Base-by-base conservation (phyloP, 352 stramenopile genomes). In the Pythium oligandrum region DNA sequence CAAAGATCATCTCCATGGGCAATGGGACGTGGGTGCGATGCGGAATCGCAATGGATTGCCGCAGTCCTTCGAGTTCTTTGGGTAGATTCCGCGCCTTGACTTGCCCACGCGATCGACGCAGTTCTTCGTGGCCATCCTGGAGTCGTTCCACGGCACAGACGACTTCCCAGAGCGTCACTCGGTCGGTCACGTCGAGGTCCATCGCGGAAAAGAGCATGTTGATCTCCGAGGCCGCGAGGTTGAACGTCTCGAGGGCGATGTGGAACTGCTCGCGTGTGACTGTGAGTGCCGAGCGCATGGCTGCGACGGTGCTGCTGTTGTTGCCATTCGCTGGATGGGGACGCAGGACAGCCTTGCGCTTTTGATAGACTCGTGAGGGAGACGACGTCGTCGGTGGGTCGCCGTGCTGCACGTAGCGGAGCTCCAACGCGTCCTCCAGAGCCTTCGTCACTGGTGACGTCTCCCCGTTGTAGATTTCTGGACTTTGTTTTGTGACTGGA, bases 131-230 rank as follows among this genome's bases (percentile, higher is more conserved):
- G 5, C 65, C 64, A 31, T 71, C 59, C 39, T 88, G 78, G 26
- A 86, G 43, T 6, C 52, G 53, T 62, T 78, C 68, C 6, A 83
- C 60, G 0, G 52, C 70, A 11, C 60, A 75, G 1, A 86, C 55
- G 10, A 77, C 61, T 39, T 71, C 70, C 70, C 69, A 88, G 48
- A 88, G 47, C 7, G 59, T 50, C 4, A 84, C 73, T 34, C 51
- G 48, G 54, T 88, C 75, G n/a, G 63, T 62, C 1, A 88, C 75
- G 32, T 59, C 59, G 37, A 81, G 40, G 47, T 88, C 78, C 17
- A 88, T 55, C 40, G 71, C 67, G 3, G 78, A 83, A 48, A 79
- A 88, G 17, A 88, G 55, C 61, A 72, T 46, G 49, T 88, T 84
- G n/a, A 85, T 71, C 46, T 88, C 78, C 1, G 53, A 53, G 10